These are phyloP conservation scores for Austroboletus niveus DNA, from an alignment of 1,284 basidiomycete species.

Conservation along the genomic window DNA sequence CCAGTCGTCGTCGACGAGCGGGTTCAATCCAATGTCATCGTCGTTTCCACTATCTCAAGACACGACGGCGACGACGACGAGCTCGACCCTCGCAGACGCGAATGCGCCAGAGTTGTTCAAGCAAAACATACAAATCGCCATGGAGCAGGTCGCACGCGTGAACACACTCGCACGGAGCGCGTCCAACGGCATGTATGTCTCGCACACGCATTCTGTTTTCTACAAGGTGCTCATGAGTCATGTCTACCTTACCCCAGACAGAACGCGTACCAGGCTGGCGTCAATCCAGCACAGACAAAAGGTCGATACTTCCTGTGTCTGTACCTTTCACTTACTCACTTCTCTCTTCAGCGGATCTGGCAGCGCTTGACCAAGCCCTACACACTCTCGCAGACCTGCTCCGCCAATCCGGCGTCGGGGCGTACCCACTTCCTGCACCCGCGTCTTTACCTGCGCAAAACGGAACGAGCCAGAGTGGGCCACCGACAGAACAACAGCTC, in stretches of 20 bases:
- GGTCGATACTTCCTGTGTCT: conserved; percentile 28
- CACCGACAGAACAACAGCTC: conserved; percentile 35
- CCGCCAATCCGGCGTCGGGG: conserved; percentile 43
- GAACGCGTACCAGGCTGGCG: conserved; percentile 42
- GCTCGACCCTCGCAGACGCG: conserved; percentile 32
- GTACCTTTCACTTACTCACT: no score
- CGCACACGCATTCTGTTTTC: no score
- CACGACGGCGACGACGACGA: conserved; percentile 1
- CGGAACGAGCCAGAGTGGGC: background rate
- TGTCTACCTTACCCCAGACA: conserved; percentile 30
- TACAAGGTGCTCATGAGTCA: background rate
- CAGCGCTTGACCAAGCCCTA: conserved; percentile 36
- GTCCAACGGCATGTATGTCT: conserved; percentile 41
- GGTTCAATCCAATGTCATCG: conserved; percentile 1
- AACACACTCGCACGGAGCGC: conserved; percentile 39
- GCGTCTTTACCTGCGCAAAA: background rate
- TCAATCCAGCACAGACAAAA: conserved; percentile 41
- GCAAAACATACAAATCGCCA: conserved; percentile 42
- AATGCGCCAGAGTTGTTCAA: conserved; percentile 48
- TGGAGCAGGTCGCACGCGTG: conserved; percentile 38
- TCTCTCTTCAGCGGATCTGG: conserved; percentile 35
- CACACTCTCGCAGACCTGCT: conserved; percentile 38
- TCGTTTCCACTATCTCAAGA: conserved; percentile 31
- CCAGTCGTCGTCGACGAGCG: background rate
- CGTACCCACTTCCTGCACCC: conserved; percentile 36